Evolutionary conservation across 1,284 basidiomycete species (phyloP).

Genomic region (Ceratobasidium sp.): DNA sequence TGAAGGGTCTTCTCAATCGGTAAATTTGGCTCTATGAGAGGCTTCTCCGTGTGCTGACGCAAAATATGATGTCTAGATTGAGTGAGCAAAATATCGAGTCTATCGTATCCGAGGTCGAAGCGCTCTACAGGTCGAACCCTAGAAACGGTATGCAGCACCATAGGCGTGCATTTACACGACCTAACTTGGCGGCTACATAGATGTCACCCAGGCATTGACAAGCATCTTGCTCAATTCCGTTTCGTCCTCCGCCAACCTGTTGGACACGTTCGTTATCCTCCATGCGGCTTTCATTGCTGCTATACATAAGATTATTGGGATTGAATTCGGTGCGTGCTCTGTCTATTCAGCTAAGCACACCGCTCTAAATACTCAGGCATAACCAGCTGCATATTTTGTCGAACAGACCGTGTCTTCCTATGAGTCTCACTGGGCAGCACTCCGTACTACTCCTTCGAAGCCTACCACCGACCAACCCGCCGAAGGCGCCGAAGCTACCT

Average conservation of each 20-base stretch:
- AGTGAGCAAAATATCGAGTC: conserved; percentile 91
- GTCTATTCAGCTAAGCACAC: conserved; percentile 47
- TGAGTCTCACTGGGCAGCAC: conserved; percentile 67
- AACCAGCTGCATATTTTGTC: conserved; percentile 80
- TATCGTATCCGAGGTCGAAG: conserved; percentile 84
- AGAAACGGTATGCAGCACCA: conserved; percentile 74
- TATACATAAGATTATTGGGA: conserved; percentile 86
- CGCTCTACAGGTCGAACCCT: conserved; percentile 81
- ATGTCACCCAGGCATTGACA: conserved; percentile 87
- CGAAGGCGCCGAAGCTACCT: conserved; percentile 52
- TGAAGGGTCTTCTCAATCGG: conserved; percentile 93
- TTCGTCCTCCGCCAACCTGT: conserved; percentile 82
- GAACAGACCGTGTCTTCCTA: conserved; percentile 77
- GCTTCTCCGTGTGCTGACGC: conserved; percentile 21
- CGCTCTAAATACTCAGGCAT: conserved; percentile 15
- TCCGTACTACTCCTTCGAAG: conserved; percentile 45
- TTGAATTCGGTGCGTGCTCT: conserved; percentile 83
- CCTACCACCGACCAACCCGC: conserved; percentile 19
- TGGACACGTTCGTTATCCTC: conserved; percentile 93
- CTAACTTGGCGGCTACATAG: conserved; percentile 57
- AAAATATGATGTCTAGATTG: conserved; percentile 66
- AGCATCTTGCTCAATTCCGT: conserved; percentile 86
- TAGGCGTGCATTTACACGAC: not conserved
- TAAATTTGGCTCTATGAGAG: conserved; percentile 56
- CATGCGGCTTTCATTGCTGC: conserved; percentile 91